A percentile compares a stretch with the other conserved stretches of the same genome.
These are phyloP conservation scores for Pseudohalonectria lignicola DNA, from an alignment of 2,329 filamentous ascomycete species.

Conservation along the genomic window DNA sequence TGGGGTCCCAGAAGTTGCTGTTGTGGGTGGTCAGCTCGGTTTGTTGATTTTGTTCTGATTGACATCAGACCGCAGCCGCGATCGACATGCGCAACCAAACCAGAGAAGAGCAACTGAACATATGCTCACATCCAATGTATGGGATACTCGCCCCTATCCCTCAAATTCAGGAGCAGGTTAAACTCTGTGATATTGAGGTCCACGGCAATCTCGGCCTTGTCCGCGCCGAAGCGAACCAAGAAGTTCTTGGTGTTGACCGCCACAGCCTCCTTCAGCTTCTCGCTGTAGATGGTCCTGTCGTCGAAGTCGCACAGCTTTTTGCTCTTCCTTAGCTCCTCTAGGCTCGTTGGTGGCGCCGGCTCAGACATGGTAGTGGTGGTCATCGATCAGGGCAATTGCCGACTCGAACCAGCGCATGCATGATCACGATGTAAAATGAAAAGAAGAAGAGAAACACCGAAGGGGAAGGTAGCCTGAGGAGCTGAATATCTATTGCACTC, in stretches of 20 bases:
- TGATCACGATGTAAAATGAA: too few relatives aligned
- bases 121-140: slow-evolving; percentile 59
- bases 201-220: slow-evolving; percentile 42
- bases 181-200: slow-evolving; percentile 35
- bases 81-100: slow-evolving; percentile 1
- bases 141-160: slow-evolving; percentile 26
- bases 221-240: slow-evolving; percentile 51
- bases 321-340: background rate
- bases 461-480: too few relatives aligned
- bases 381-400: too few relatives aligned
- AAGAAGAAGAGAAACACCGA: too few relatives aligned
- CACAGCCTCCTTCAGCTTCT: slow-evolving; percentile 27
- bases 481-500: too few relatives aligned
- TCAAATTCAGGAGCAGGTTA: slow-evolving; percentile 20
- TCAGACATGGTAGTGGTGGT: background rate
- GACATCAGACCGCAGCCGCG: too few relatives aligned
- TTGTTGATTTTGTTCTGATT: too few relatives aligned
- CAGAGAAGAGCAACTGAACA: background rate
- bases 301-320: slow-evolving; percentile 43
- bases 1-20: slow-evolving; percentile 62
- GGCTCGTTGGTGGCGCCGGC: background rate
- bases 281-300: slow-evolving; percentile 28
- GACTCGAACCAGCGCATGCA: too few relatives aligned
- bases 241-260: slow-evolving; percentile 41
- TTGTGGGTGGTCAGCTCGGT: slow-evolving; percentile 6